phyloP scores from a whole-genome alignment of 2,329 filamentous ascomycete species.

The Phialophora chinensis region DNA sequence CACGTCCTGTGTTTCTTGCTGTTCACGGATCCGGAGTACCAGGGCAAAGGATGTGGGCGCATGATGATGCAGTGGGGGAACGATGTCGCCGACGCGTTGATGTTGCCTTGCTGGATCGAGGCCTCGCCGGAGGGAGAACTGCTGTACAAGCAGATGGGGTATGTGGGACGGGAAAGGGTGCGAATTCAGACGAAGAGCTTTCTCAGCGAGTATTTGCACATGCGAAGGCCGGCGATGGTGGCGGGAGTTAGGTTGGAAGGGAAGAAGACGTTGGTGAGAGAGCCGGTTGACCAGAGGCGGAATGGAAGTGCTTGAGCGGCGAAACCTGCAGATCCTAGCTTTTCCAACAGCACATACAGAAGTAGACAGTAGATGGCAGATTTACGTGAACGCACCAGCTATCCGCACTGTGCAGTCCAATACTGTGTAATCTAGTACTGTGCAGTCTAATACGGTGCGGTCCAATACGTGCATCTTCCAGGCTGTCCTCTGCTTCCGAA shows the following conservation, averaged over 20 bases:
- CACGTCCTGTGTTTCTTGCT: constrained; percentile 31
- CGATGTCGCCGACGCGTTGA: constrained; percentile 43
- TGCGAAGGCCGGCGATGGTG: constrained; percentile 26
- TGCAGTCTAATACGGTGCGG: neutral
- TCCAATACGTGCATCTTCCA: too few relatives aligned
- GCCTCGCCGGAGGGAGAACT: constrained; percentile 46
- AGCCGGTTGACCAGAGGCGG: neutral
- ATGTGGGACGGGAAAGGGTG: constrained; percentile 23
- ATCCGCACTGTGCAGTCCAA: neutral
- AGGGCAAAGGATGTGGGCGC: constrained; percentile 46
- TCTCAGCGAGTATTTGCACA: constrained; percentile 29
- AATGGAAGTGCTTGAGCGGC: neutral
- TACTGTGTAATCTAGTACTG: neutral
- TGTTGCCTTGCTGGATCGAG: constrained; percentile 49
- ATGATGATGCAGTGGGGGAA: constrained; percentile 46
- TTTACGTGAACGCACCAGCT: too few relatives aligned
- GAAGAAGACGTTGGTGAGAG: constrained; percentile 22
- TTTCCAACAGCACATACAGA: too few relatives aligned
- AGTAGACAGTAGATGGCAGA: neutral
- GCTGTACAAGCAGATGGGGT: constrained; percentile 45
- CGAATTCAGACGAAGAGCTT: constrained; percentile 26
- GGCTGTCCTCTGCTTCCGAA: too few relatives aligned
- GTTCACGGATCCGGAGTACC: constrained; percentile 42
- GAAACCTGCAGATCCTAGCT: too few relatives aligned
- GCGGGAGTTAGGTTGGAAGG: constrained; percentile 21